Conservation (phyloP, 139 green algal genomes). For the Tetraselmis chui region DNA sequence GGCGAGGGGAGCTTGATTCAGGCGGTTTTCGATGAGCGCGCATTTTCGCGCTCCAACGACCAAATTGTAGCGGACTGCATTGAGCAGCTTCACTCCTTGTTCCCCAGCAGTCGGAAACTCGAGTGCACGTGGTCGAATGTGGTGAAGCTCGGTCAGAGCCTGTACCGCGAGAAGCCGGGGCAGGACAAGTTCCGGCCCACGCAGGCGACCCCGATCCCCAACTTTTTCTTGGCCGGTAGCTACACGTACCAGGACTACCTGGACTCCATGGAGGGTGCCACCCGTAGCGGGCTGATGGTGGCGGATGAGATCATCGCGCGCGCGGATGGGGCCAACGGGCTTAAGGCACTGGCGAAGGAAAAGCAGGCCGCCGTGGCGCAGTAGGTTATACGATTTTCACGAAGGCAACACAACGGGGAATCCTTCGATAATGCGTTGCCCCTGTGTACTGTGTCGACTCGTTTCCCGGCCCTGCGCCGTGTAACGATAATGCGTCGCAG, state of each 20-base stretch:
- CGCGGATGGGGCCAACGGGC: neutral
- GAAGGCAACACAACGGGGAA: no score
- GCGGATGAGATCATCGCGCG: neutral
- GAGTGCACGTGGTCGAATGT: conserved; percentile 75
- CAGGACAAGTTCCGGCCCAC: conserved; percentile 85
- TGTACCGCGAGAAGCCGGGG: conserved; percentile 86
- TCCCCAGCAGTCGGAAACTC: conserved; percentile 73
- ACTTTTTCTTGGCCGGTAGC: conserved; percentile 91
- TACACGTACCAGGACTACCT: conserved; percentile 99
- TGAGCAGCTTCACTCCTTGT: conserved; percentile 69
- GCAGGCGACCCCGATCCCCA: conserved; percentile 80
- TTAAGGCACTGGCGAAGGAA: neutral
- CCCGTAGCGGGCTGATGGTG: conserved; percentile 18
- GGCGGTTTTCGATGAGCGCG: neutral
- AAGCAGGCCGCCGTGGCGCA: no score
- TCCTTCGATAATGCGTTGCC: no score
- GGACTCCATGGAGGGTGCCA: conserved; percentile 96
- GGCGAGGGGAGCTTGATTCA: conserved; percentile 82
- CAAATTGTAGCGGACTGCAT: conserved; percentile 77
- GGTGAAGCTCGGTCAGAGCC: conserved; percentile 90
- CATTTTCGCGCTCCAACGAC: conserved; percentile 59
- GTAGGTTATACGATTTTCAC: no score
- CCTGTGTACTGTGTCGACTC: no score
- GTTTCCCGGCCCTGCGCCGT: no score
- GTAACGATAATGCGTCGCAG: no score